A percentile compares a stretch with the other conserved stretches of the same genome.
phyloP scores from a whole-genome alignment of 129 eudicot species.

The Helichrysum umbraculigerum region DNA sequence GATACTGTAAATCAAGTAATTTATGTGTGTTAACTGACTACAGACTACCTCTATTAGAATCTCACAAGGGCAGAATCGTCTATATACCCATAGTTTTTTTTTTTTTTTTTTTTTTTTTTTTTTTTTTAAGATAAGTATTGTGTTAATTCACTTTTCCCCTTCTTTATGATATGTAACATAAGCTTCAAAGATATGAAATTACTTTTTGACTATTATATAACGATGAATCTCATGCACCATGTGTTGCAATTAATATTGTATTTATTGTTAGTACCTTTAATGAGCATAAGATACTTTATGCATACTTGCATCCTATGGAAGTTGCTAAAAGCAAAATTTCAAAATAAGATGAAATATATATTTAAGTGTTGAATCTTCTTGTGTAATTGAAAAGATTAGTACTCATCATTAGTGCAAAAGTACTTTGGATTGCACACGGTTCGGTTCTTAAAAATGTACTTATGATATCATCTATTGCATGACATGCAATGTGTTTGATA shows the following conservation, averaged over 20 bases:
- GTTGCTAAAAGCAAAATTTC: not conserved
- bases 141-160: not conserved
- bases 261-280: constrained; percentile 24
- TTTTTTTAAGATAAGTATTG: not conserved
- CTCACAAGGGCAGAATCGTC: not conserved
- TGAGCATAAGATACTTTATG: constrained; percentile 11
- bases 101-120: too few relatives aligned
- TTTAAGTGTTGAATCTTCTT: not conserved
- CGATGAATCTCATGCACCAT: constrained; percentile 17
- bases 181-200: not conserved
- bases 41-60: too few relatives aligned
- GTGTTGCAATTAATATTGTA: constrained; percentile 21
- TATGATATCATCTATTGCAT: too few relatives aligned
- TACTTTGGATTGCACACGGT: too few relatives aligned
- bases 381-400: too few relatives aligned
- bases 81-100: not conserved
- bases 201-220: not conserved
- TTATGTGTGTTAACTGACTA: not conserved
- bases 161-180: not conserved
- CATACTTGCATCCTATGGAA: not conserved
- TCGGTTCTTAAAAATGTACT: too few relatives aligned
- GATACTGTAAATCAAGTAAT: not conserved
- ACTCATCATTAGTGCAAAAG: too few relatives aligned
- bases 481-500: not conserved
- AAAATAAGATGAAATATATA: not conserved